phyloP scores from a whole-genome alignment of 768 basidiomycete genomes.

The Boletales sp. region DNA sequence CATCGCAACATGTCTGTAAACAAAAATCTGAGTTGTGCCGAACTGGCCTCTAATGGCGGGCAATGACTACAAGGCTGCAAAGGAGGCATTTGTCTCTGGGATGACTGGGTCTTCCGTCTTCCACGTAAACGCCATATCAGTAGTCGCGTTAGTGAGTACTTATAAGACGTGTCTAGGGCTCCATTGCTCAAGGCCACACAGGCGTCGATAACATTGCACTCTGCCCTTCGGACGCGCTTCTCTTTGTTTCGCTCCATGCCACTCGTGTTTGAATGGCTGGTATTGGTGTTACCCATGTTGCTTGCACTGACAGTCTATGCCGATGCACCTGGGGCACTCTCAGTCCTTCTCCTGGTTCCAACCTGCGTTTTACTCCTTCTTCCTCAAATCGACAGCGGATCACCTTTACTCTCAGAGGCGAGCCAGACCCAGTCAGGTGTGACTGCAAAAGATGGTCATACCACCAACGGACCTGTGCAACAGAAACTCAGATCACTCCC shows the following conservation, averaged over 20 bases:
- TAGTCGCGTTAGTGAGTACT: conserved; percentile 56
- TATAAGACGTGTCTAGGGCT: neutral
- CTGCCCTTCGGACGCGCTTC: conserved; percentile 50
- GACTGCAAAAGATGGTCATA: neutral
- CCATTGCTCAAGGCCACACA: conserved; percentile 32
- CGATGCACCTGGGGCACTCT: conserved; percentile 49
- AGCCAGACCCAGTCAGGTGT: neutral
- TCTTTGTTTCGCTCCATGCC: conserved; percentile 34
- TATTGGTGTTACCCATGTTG: conserved; percentile 75
- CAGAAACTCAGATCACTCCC: conserved; percentile 47
- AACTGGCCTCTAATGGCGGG: conserved; percentile 8
- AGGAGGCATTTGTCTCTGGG: conserved; percentile 80
- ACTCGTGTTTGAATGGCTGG: conserved; percentile 51
- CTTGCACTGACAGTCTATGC: conserved; percentile 80
- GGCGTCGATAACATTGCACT: conserved; percentile 73
- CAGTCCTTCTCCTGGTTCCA: conserved; percentile 44
- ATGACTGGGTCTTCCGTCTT: conserved; percentile 65
- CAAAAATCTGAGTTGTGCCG: neutral
- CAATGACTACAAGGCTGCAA: conserved; percentile 62
- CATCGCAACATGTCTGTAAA: no score
- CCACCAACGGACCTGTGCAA: neutral
- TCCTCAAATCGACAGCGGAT: conserved; percentile 40
- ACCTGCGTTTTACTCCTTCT: conserved; percentile 43
- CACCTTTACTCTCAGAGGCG: conserved; percentile 49
- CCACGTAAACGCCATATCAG: conserved; percentile 67